Conservation (phyloP, 192 early-diverging fungal genomes). For the Coemansia sp. region DNA sequence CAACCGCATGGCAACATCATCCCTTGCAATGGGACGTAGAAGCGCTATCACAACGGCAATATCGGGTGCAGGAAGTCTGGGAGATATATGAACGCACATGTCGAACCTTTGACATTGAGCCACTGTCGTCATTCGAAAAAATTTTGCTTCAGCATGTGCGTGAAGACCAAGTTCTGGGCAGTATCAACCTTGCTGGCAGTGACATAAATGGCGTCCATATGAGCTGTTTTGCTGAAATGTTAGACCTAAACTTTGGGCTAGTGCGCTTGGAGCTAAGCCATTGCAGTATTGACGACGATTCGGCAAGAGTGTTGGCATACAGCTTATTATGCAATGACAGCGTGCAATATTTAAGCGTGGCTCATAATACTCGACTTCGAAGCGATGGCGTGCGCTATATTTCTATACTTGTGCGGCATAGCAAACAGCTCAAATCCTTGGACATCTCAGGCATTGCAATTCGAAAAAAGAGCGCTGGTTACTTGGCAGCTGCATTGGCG, state of each 20-base stretch:
- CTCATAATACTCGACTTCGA: slow-evolving; percentile 67
- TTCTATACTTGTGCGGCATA: slow-evolving; percentile 72
- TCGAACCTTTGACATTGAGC: slow-evolving; percentile 32
- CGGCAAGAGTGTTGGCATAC: slow-evolving; percentile 67
- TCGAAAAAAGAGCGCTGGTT: slow-evolving; percentile 66
- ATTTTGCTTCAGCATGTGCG: slow-evolving; percentile 34
- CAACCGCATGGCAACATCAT: slow-evolving; percentile 8
- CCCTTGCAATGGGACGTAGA: slow-evolving; percentile 46
- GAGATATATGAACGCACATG: slow-evolving; percentile 46
- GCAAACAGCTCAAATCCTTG: slow-evolving; percentile 60
- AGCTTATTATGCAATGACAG: slow-evolving; percentile 68
- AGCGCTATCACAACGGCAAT: slow-evolving; percentile 36
- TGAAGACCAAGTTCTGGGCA: slow-evolving; percentile 37
- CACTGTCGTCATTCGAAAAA: slow-evolving; percentile 32
- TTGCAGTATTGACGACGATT: slow-evolving; percentile 73
- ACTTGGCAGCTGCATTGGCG: slow-evolving; percentile 64
- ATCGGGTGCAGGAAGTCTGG: slow-evolving; percentile 46
- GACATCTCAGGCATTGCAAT: slow-evolving; percentile 70
- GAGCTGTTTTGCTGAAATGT: slow-evolving; percentile 71
- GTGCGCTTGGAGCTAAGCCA: slow-evolving; percentile 62
- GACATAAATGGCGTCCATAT: slow-evolving; percentile 57
- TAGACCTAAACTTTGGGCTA: slow-evolving; percentile 74
- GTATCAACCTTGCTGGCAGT: slow-evolving; percentile 51
- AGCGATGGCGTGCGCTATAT: slow-evolving; percentile 73
- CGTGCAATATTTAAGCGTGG: slow-evolving; percentile 63